Evolutionary conservation across 352 stramenopile genomes (phyloP), one percentile per base, ranked within the genome.

Genomic region (Pythium dissotocum): DNA sequence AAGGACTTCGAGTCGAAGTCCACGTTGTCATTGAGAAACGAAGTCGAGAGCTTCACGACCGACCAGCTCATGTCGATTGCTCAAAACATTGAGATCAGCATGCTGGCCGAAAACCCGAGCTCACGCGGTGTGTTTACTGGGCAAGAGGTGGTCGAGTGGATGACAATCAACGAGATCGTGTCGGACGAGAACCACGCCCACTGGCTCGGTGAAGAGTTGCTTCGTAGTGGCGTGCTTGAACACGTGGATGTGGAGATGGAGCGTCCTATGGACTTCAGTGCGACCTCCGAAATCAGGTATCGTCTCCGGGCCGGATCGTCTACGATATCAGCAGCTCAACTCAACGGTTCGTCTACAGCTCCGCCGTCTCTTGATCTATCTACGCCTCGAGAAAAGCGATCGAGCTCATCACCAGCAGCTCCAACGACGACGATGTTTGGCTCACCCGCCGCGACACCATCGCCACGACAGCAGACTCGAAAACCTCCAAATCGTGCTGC

Each of bases 151-250:
- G 74, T 94, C 26, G 70, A 77, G 10, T 93, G 83, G 83, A 91
- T 95, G 87, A 88, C 76, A 28, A 76, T 83, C 57, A 92, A 90
- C 58, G 83, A 93, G 66, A 89, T 93, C 38, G 83, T 93, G 32
- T 78, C 79, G 16, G 77, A 95, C 52, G 77, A 85, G 42, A 73
- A 77, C 26, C 85, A 95, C 55, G 87, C 85, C 0, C 65, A 85
- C 1, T 93, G 85, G 83, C 82, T 95, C 59, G 83, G 83, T n/a
- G 77, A 78, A 48, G 87, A 95, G 58, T 66, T 95, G 28, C 69
- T 95, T 18, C 71, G 76, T 2, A 85, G 83, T 38, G 81, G 81
- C 0, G 80, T 85, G 26, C 61, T 94, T 10, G 79, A 90, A 52
- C 26, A 28, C 9, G 55, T 76, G 0, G 54, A 61, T 53, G 55